Base-by-base conservation (phyloP, 1,284 basidiomycete genomes). In the Ceratobasidium sp. region DNA sequence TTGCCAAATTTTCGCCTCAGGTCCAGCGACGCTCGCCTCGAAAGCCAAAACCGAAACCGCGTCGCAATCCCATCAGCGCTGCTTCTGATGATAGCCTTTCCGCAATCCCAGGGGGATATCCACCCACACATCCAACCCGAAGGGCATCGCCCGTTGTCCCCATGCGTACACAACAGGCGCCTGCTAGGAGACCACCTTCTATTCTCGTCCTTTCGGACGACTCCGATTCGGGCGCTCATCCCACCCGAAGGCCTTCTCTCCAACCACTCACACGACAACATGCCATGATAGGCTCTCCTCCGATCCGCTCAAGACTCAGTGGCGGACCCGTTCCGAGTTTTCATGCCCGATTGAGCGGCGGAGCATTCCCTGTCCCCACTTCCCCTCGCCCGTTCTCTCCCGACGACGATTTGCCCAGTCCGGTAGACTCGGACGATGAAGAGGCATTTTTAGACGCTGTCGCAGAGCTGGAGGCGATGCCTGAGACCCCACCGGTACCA, bases 341-440 rank as follows among this genome's bases (percentile, higher is more conserved):
- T 16, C 52, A 55, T 14, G 23, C 28, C 34, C 65, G 46, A 32
- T 34, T 46, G 34, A 69, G 50, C 21, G 36, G 52, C 28, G 53
- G 65, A 28, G n/a, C 41, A 5, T 26, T 58, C 12, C 52, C 52
- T 6, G 28, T n/a, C 34, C 16, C 39, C 10, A 12, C 41, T 3
- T 36, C 53, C 18, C 65, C 52, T 23, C 65, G 39, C 21, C 52
- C 65, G 10, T 45, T 41, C 36, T 69, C 65, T 1, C 39, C 65
- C 6, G 41, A 34, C 4, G 65, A 58, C 18, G 39, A 69, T 39
- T 21, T 69, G 26, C 65, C 65, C 9, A 69, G 65, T n/a, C 65
- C 65, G 18, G 36, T 69, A 9, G 65, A 69, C 41, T 69, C 65
- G 14, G 65, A 69, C 18, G 65, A 69, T 41, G 65, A 69, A 23